phyloP scores from a whole-genome alignment of 805 yeast species.

The Geotrichum ghanense region DNA sequence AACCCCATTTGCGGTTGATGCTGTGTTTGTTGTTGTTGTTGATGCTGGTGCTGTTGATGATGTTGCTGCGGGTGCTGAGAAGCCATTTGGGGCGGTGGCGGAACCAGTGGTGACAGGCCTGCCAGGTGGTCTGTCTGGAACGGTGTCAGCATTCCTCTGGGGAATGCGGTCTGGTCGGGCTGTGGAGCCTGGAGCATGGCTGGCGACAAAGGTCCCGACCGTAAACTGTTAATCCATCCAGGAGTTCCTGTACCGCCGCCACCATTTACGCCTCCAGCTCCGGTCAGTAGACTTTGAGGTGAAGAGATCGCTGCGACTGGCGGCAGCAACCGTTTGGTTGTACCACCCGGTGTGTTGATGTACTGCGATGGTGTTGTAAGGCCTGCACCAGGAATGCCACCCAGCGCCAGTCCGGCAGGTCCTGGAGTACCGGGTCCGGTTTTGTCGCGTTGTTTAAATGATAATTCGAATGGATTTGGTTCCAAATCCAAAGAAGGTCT shows the following conservation, averaged over 20 bases:
- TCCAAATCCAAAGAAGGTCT: conserved; percentile 55
- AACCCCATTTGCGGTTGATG: too few species aligned
- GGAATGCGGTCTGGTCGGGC: conserved; percentile 19
- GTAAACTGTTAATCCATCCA: conserved; percentile 17
- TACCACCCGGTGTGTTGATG: conserved; percentile 17
- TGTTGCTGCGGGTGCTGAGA: too few species aligned
- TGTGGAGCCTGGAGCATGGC: conserved; percentile 27
- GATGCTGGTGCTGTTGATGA: too few species aligned
- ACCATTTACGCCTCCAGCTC: conserved; percentile 3
- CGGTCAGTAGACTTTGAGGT: conserved; percentile 16
- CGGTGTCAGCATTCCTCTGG: conserved; percentile 3
- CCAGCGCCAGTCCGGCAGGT: conserved; percentile 2
- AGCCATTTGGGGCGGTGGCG: too few species aligned
- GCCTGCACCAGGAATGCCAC: conserved; percentile 3
- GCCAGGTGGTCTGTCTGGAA: neutral
- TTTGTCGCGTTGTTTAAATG: conserved; percentile 48
- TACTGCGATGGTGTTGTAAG: conserved; percentile 6
- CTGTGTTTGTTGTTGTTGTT: too few species aligned
- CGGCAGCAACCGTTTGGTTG: conserved; percentile 16
- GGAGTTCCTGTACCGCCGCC: conserved; percentile 8
- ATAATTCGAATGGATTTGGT: conserved; percentile 91
- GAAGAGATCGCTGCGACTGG: conserved; percentile 20
- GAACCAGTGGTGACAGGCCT: neutral
- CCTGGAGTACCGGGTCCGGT: conserved; percentile 5
- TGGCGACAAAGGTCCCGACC: conserved; percentile 28